Percentiles rank a stretch among this genome's conserved stretches.
Conservation (phyloP, 208 protist genomes). For the Crithidia thermophila region DNA sequence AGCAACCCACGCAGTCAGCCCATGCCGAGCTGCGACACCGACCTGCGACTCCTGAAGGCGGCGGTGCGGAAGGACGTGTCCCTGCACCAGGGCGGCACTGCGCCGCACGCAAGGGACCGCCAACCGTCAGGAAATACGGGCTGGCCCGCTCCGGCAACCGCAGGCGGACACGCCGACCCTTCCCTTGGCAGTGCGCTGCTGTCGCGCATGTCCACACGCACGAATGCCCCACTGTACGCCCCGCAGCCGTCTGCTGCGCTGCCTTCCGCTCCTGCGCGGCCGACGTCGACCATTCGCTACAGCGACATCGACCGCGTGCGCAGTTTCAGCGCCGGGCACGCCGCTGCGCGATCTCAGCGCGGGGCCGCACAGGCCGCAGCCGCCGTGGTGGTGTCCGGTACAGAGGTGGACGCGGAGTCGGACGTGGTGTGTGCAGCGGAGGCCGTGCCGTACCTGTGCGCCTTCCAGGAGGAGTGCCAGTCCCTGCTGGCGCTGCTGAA, state of each 20-base stretch:
- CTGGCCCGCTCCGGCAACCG: no score
- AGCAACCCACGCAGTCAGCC: not conserved
- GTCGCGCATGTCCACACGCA: conserved; percentile 18
- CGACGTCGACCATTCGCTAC: conserved; percentile 8
- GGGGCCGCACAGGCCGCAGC: not conserved
- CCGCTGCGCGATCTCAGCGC: not conserved
- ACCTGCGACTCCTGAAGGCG: conserved; percentile 14
- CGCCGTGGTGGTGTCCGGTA: conserved; percentile 4
- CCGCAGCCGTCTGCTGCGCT: conserved; percentile 4
- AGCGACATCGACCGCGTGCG: conserved; percentile 15
- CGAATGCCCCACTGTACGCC: conserved; percentile 27
- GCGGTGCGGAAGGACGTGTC: conserved; percentile 18
- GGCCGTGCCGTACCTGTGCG: conserved; percentile 26
- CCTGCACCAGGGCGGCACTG: not conserved
- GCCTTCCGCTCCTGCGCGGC: not conserved
- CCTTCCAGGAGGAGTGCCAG: conserved; percentile 39
- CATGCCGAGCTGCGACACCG: conserved; percentile 2
- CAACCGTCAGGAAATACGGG: no score
- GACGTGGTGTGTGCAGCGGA: conserved; percentile 16
- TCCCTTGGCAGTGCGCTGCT: no score
- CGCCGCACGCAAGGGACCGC: not conserved
- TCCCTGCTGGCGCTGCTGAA: conserved; percentile 32
- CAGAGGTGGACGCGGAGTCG: conserved; percentile 23
- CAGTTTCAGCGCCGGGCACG: not conserved
- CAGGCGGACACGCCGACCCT: not conserved